phyloP scores from a whole-genome alignment of 441 rosid species.

The Euphorbia schlechtendalii region DNA sequence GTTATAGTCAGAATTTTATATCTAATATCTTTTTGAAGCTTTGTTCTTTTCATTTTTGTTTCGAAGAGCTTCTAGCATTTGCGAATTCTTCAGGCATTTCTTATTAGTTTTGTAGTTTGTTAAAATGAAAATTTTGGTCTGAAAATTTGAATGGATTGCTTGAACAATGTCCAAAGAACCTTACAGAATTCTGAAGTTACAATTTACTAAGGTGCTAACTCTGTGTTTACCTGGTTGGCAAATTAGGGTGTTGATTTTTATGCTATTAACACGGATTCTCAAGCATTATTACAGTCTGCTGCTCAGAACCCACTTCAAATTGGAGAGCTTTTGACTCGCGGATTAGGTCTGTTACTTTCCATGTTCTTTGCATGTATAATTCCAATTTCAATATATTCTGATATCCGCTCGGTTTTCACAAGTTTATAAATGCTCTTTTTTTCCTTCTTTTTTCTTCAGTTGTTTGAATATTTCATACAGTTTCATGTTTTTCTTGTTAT shows the following conservation, averaged over 20 bases:
- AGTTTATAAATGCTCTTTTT: not conserved
- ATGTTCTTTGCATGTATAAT: not conserved
- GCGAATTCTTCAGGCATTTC: not conserved
- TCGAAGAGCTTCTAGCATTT: not conserved
- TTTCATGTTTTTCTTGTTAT: slow-evolving; percentile 10
- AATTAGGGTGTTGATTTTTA: slow-evolving; percentile 83
- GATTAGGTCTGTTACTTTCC: slow-evolving; percentile 50
- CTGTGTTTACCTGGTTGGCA: slow-evolving; percentile 11
- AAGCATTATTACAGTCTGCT: slow-evolving; percentile 80
- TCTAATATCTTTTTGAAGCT: not conserved
- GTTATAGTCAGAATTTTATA: not conserved
- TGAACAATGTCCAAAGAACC: not conserved
- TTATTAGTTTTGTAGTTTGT: not conserved
- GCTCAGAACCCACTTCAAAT: slow-evolving; percentile 85
- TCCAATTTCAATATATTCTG: not conserved
- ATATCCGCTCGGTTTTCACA: not conserved
- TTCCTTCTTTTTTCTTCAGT: not conserved
- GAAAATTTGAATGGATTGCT: not conserved
- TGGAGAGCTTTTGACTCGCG: slow-evolving; percentile 96
- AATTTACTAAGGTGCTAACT: not conserved
- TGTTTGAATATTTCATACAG: not conserved
- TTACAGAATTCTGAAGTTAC: not conserved
- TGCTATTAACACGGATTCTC: slow-evolving; percentile 89
- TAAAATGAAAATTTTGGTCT: not conserved
- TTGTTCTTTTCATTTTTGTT: not conserved